Conservation (phyloP, 1,139 yeast genomes). For the Pichia sp. region DNA sequence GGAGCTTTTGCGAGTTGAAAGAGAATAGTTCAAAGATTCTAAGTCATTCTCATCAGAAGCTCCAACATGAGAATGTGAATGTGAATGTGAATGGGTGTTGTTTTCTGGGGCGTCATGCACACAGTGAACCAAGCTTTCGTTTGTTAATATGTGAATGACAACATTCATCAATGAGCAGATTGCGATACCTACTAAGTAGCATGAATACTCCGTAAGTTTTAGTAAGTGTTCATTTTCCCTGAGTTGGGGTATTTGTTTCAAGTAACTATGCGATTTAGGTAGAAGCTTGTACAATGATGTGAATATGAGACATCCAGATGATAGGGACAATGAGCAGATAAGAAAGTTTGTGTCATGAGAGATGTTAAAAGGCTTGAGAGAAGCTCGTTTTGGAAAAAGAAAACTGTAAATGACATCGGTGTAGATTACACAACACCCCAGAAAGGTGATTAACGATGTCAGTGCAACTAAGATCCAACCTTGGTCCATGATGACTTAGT, state of each 20-base stretch:
- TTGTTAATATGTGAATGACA: conserved; percentile 66
- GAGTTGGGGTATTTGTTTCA: conserved; percentile 33
- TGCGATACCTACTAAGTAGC: conserved; percentile 55
- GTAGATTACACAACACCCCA: conserved; percentile 57
- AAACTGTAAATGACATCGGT: conserved; percentile 44
- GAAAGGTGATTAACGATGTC: conserved; percentile 54
- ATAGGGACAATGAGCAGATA: conserved; percentile 62
- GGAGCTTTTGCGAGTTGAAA: background rate
- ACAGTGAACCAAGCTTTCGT: conserved; percentile 84
- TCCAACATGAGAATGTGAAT: background rate
- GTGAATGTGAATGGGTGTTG: conserved; percentile 11
- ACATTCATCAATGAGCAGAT: conserved; percentile 59
- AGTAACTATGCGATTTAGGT: conserved; percentile 55
- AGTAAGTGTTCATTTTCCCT: conserved; percentile 26
- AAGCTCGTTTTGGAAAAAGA: conserved; percentile 42
- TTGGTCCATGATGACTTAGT: conserved; percentile 30
- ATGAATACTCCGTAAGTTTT: conserved; percentile 37
- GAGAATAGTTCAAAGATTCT: background rate
- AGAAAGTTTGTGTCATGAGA: conserved; percentile 59
- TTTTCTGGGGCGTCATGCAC: conserved; percentile 47
- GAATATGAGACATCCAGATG: conserved; percentile 74
- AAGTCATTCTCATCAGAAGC: background rate
- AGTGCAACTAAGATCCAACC: conserved; percentile 59
- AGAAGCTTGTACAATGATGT: conserved; percentile 72
- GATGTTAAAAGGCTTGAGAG: conserved; percentile 48